phyloP scores from a whole-genome alignment of 345 rosid species.

The Capsella bursapastoris region DNA sequence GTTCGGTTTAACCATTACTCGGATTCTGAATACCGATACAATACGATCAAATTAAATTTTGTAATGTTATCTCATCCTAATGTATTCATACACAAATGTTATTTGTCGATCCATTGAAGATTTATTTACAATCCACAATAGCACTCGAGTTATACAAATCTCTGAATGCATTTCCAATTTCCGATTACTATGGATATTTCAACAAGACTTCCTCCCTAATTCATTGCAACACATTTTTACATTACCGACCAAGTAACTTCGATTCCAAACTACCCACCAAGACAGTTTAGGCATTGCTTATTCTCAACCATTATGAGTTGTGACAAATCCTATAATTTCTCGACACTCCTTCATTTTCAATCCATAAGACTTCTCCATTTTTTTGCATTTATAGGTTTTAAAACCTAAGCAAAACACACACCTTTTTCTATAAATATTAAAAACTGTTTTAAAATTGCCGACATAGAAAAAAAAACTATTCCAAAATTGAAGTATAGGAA shows the following conservation, averaged over 20 bases:
- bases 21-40: neutral
- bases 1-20: neutral
- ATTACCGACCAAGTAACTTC: neutral
- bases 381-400: neutral
- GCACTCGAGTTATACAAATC: neutral
- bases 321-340: neutral
- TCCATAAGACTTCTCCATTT: neutral
- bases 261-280: neutral
- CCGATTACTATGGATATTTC: too few relatives aligned
- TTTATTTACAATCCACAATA: neutral
- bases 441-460: neutral
- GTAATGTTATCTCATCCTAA: neutral
- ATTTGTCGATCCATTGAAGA: neutral
- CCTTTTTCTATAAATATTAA: neutral
- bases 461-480: neutral
- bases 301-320: neutral
- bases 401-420: neutral
- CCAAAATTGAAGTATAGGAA: neutral
- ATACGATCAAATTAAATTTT: neutral
- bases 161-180: neutral
- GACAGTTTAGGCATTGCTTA: neutral
- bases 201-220: neutral
- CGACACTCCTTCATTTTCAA: neutral
- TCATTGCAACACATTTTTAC: neutral
- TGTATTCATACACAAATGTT: neutral